Evolutionary conservation across 2,329 filamentous ascomycete genomes (phyloP).

Genomic region (Chaetothyriales sp.): DNA sequence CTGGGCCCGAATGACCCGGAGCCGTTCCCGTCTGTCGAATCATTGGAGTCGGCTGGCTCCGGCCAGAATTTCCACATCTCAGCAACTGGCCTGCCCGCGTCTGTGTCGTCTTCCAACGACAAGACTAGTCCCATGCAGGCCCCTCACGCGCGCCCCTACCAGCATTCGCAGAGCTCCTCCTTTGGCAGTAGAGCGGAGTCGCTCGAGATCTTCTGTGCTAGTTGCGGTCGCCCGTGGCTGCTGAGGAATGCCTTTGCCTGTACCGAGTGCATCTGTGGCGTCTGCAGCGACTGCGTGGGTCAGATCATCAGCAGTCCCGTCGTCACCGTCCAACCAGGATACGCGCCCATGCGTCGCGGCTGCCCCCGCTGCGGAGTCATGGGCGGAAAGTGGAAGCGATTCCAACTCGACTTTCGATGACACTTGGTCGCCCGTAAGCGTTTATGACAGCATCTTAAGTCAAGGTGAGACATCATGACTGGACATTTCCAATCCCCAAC

Average conservation of each 20-base stretch:
- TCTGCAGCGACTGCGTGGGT: slow-evolving; percentile 71
- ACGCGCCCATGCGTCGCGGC: slow-evolving; percentile 25
- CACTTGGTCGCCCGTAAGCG: neutral
- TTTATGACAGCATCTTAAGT: neutral
- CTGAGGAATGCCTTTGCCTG: slow-evolving; percentile 82
- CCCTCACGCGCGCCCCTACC: slow-evolving; percentile 20
- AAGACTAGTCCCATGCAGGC: slow-evolving; percentile 43
- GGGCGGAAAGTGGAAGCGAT: slow-evolving; percentile 35
- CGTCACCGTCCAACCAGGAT: slow-evolving; percentile 19
- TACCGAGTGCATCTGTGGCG: slow-evolving; percentile 87
- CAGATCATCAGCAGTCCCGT: slow-evolving; percentile 32
- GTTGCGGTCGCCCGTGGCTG: slow-evolving; percentile 63
- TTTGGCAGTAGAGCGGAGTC: slow-evolving; percentile 32
- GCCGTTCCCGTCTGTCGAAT: slow-evolving; percentile 85
- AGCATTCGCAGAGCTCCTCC: slow-evolving; percentile 43
- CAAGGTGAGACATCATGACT: neutral
- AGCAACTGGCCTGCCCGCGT: slow-evolving; percentile 48
- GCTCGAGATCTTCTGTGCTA: slow-evolving; percentile 85
- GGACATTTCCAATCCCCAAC: slow-evolving; percentile 1
- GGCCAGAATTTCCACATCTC: slow-evolving; percentile 61
- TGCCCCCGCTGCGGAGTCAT: slow-evolving; percentile 33
- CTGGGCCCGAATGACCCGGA: slow-evolving; percentile 47
- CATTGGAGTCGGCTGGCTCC: slow-evolving; percentile 42
- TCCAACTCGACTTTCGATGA: slow-evolving; percentile 36
- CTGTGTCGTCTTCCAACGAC: slow-evolving; percentile 50